phyloP scores from a whole-genome alignment of 805 yeast genomes.

The Starmerella bacillaris region DNA sequence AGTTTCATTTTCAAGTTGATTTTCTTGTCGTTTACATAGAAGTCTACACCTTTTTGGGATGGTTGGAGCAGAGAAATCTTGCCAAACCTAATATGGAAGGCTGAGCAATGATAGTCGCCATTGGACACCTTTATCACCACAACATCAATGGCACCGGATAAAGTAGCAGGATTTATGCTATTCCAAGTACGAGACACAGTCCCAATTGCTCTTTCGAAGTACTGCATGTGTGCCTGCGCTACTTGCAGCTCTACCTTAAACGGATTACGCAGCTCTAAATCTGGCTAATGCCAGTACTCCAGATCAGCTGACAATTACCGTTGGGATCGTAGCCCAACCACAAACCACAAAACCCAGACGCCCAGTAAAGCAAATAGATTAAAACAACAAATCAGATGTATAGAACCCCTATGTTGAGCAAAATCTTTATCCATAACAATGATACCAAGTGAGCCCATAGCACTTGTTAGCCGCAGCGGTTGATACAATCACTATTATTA shows the following conservation, averaged over 20 bases:
- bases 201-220: constrained; percentile 88
- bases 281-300: too few relatives aligned
- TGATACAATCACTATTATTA: too few relatives aligned
- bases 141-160: constrained; percentile 93
- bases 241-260: not conserved
- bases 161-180: constrained; percentile 86
- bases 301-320: not conserved
- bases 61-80: constrained; percentile 84
- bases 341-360: too few relatives aligned
- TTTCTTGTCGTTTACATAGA: constrained; percentile 63
- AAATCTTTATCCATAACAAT: too few relatives aligned
- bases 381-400: not conserved
- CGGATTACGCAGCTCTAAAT: too few relatives aligned
- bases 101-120: constrained; percentile 70
- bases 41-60: constrained; percentile 82
- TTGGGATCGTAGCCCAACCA: not conserved
- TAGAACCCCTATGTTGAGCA: too few relatives aligned
- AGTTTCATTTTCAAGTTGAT: constrained; percentile 86
- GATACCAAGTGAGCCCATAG: too few relatives aligned
- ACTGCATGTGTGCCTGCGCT: constrained; percentile 44
- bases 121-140: constrained; percentile 82
- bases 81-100: constrained; percentile 93
- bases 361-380: too few relatives aligned
- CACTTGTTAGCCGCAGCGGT: too few relatives aligned
- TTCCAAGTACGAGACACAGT: constrained; percentile 95